Percentiles rank a stretch among this genome's conserved stretches.
phyloP scores from a whole-genome alignment of 1,284 basidiomycete genomes.

The Termitomyces sp. region DNA sequence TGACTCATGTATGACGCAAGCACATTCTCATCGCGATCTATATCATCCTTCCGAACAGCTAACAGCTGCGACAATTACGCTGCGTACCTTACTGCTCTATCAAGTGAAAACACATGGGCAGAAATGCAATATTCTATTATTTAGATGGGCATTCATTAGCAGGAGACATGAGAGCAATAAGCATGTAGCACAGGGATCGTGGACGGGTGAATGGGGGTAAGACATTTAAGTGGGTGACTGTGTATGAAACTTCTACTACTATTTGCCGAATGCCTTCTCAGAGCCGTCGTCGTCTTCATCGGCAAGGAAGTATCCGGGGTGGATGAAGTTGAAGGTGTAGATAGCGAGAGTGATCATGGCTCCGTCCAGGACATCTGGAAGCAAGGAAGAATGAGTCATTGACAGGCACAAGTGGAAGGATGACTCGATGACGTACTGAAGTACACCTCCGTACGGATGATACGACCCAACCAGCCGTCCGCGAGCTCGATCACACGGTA shows the following conservation, averaged over 20 bases:
- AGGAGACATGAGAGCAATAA: not conserved
- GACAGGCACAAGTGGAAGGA: not conserved
- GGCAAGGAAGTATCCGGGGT: slow-evolving; percentile 41
- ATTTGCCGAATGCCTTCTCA: not conserved
- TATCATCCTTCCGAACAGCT: not conserved
- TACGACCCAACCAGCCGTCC: slow-evolving; percentile 48
- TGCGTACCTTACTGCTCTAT: not conserved
- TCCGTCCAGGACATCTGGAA: slow-evolving; percentile 52
- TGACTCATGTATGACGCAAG: not conserved
- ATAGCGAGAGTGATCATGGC: slow-evolving; percentile 56
- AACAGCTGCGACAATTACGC: too few species aligned
- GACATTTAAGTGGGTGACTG: not conserved
- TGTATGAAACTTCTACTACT: not conserved
- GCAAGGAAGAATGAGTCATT: not conserved
- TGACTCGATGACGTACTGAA: slow-evolving; percentile 47
- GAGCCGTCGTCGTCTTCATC: not conserved
- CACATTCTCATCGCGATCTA: not conserved
- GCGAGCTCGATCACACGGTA: slow-evolving; percentile 52
- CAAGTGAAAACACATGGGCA: not conserved
- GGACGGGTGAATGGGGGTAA: not conserved
- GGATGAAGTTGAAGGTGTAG: slow-evolving; percentile 48
- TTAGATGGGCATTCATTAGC: not conserved
- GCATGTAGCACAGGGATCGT: not conserved
- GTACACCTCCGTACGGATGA: slow-evolving; percentile 48
- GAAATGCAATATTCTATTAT: not conserved